phyloP scores from a whole-genome alignment of 345 rosid genomes.

The Balakata baccata region DNA sequence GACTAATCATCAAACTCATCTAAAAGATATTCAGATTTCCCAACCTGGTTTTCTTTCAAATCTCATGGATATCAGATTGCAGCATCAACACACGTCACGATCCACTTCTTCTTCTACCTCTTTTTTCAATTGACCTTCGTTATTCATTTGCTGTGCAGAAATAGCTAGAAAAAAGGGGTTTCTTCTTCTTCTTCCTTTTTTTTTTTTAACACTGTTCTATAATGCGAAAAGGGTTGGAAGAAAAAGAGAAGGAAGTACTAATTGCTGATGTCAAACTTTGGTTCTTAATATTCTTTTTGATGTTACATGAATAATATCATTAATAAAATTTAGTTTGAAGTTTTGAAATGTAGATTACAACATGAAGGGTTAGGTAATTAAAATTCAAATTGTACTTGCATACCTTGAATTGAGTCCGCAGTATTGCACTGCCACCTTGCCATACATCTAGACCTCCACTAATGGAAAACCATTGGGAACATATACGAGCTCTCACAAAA shows the following conservation, averaged over 20 bases:
- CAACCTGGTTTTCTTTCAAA: constrained; percentile 48
- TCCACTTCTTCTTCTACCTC: constrained; percentile 17
- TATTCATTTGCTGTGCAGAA: neutral
- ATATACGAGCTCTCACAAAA: too few relatives aligned
- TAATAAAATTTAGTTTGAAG: too few relatives aligned
- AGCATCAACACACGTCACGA: constrained; percentile 6
- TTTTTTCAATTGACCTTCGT: constrained; percentile 14
- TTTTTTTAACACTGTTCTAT: neutral
- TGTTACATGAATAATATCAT: neutral
- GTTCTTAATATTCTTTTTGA: too few relatives aligned
- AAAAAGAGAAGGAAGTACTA: neutral
- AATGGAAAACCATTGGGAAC: too few relatives aligned
- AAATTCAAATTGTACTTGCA: neutral
- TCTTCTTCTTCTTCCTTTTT: too few relatives aligned
- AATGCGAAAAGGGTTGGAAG: neutral
- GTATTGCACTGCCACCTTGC: too few relatives aligned
- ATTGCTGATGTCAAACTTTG: neutral
- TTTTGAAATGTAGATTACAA: too few relatives aligned
- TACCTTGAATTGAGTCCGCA: neutral
- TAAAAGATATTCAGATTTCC: constrained; percentile 26
- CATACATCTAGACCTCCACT: too few relatives aligned
- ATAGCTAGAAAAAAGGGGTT: too few relatives aligned
- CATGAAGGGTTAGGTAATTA: too few relatives aligned
- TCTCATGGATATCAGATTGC: constrained; percentile 46
- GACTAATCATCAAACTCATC: constrained; percentile 26